Conservation (phyloP, 2,329 filamentous ascomycete species). For the Fusarium sp. region DNA sequence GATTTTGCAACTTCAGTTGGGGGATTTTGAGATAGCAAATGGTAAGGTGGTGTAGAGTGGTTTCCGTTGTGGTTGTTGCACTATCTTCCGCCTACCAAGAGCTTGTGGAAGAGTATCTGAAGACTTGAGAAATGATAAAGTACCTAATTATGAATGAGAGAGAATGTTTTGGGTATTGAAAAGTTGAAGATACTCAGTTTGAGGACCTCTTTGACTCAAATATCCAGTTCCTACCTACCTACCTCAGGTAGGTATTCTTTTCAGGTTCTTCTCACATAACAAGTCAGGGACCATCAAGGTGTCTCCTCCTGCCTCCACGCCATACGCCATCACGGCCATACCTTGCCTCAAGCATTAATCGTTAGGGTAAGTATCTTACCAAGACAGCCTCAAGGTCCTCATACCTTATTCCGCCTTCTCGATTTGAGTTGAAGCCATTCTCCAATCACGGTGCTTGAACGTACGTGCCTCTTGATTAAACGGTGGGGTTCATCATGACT, state of each 20-base stretch:
- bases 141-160: background rate
- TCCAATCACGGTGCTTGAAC: constrained; percentile 21
- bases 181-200: background rate
- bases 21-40: background rate
- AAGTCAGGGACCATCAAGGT: constrained; percentile 34
- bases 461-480: background rate
- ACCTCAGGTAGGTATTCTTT: background rate
- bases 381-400: constrained; percentile 14
- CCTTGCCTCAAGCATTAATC: background rate
- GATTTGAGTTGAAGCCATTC: background rate
- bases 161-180: background rate
- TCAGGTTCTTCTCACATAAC: background rate
- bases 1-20: background rate
- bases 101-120: background rate
- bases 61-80: background rate
- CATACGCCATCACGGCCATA: constrained; percentile 9
- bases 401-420: background rate
- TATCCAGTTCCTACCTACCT: background rate
- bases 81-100: background rate
- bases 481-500: constrained; percentile 31
- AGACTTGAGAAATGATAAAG: background rate
- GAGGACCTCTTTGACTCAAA: constrained; percentile 27
- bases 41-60: constrained; percentile 4
- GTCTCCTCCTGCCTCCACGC: background rate
- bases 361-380: too few relatives aligned